Percentiles rank a stretch among this genome's conserved stretches.
phyloP scores from a whole-genome alignment of 805 yeast genomes.

The Torulaspora microellipsoides region DNA sequence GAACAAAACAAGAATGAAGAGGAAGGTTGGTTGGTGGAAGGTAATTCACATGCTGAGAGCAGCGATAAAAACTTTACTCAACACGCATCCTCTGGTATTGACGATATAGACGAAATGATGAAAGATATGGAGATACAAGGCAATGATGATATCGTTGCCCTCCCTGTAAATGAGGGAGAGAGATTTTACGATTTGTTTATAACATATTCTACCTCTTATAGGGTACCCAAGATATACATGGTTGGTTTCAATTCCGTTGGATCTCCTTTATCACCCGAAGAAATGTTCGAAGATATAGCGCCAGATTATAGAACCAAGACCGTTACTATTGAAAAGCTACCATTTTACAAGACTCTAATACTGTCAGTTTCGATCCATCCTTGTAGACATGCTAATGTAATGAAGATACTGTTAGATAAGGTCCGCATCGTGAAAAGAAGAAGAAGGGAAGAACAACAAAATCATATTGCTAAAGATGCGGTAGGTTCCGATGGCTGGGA shows the following conservation, averaged over 20 bases:
- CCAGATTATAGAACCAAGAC: slow-evolving; percentile 92
- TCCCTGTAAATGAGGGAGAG: slow-evolving; percentile 42
- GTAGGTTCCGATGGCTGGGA: slow-evolving; percentile 51
- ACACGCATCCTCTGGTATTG: slow-evolving; percentile 4
- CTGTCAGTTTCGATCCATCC: slow-evolving; percentile 87
- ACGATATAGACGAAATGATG: slow-evolving; percentile 29
- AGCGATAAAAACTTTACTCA: slow-evolving; percentile 5
- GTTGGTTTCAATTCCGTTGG: slow-evolving; percentile 86
- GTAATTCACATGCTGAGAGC: slow-evolving; percentile 20
- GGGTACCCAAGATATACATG: slow-evolving; percentile 92
- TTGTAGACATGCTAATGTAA: slow-evolving; percentile 90
- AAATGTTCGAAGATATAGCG: slow-evolving; percentile 93
- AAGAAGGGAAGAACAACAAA: slow-evolving; percentile 44
- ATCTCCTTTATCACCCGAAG: slow-evolving; percentile 75
- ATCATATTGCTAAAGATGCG: slow-evolving; percentile 32
- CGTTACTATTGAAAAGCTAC: slow-evolving; percentile 91
- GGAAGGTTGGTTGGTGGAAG: slow-evolving; percentile 55
- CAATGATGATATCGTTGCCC: slow-evolving; percentile 42
- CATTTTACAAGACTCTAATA: slow-evolving; percentile 65
- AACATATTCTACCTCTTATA: slow-evolving; percentile 87
- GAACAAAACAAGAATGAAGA: slow-evolving; percentile 41
- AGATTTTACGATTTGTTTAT: slow-evolving; percentile 86
- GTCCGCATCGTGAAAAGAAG: slow-evolving; percentile 51
- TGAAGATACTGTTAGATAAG: slow-evolving; percentile 78
- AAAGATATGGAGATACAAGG: slow-evolving; percentile 32